phyloP scores from a whole-genome alignment of 2,329 filamentous ascomycete species.

The Lachnellula suecica region DNA sequence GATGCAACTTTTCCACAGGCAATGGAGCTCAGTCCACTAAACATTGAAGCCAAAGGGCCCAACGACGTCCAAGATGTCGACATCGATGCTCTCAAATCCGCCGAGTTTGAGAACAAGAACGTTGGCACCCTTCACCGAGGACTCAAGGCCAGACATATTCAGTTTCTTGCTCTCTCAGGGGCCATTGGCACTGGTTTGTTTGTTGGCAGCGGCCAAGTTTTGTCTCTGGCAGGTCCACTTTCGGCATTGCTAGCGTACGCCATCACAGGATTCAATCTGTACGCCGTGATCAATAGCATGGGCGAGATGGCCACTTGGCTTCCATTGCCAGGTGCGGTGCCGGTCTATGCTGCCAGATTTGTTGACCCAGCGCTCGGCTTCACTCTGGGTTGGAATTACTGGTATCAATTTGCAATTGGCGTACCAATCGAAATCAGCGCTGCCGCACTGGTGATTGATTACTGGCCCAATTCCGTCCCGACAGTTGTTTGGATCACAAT shows the following conservation, averaged over 20 bases:
- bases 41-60: too few relatives aligned
- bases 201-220: constrained; percentile 53
- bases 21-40: too few relatives aligned
- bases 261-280: constrained; percentile 43
- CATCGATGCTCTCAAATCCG: too few relatives aligned
- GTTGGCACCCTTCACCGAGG: too few relatives aligned
- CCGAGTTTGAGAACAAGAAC: too few relatives aligned
- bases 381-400: constrained; percentile 73
- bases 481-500: constrained; percentile 62
- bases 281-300: constrained; percentile 49
- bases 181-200: constrained; percentile 61
- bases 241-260: constrained; percentile 37
- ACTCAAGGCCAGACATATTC: constrained; percentile 38
- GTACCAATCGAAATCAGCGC: constrained; percentile 69
- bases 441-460: constrained; percentile 62
- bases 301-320: constrained; percentile 77
- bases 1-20: too few relatives aligned
- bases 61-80: too few relatives aligned
- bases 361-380: constrained; percentile 76
- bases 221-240: constrained; percentile 61
- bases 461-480: constrained; percentile 61
- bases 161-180: constrained; percentile 55
- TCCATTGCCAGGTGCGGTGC: constrained; percentile 76
- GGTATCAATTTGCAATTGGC: constrained; percentile 66
- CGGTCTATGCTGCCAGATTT: constrained; percentile 72